A percentile compares a stretch with the other conserved stretches of the same genome.
phyloP scores from a whole-genome alignment of 208 protist genomes.

The Leishmania arabica region DNA sequence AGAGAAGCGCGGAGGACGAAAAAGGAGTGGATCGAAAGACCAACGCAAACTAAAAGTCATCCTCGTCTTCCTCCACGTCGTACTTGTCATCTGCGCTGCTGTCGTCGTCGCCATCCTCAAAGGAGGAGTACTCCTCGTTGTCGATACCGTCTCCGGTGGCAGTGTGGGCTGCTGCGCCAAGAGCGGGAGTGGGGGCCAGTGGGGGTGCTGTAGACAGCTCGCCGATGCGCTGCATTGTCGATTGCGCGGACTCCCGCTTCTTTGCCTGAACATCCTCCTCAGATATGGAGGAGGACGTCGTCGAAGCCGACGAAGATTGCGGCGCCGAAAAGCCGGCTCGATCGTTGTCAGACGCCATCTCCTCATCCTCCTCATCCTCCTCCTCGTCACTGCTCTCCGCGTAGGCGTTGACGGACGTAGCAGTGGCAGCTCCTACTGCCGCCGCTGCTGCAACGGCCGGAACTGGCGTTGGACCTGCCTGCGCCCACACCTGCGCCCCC shows the following conservation, averaged over 20 bases:
- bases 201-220: background rate
- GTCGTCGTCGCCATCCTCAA: slow-evolving; percentile 60
- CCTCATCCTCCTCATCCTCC: background rate
- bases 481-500: slow-evolving; percentile 61
- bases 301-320: background rate
- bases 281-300: background rate
- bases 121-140: slow-evolving; percentile 82
- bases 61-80: slow-evolving; percentile 79
- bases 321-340: background rate
- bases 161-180: slow-evolving; percentile 14
- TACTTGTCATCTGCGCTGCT: slow-evolving; percentile 59
- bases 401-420: background rate
- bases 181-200: background rate
- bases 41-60: slow-evolving; percentile 70
- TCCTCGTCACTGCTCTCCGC: slow-evolving; percentile 1
- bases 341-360: background rate
- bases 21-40: background rate
- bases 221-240: background rate
- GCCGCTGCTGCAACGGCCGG: background rate
- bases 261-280: background rate
- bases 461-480: slow-evolving; percentile 7
- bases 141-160: slow-evolving; percentile 37
- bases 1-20: background rate
- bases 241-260: slow-evolving; percentile 10
- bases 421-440: background rate